Evolutionary conservation across 352 stramenopile species (phyloP).

Genomic region (Globisporangium paroecandrum): DNA sequence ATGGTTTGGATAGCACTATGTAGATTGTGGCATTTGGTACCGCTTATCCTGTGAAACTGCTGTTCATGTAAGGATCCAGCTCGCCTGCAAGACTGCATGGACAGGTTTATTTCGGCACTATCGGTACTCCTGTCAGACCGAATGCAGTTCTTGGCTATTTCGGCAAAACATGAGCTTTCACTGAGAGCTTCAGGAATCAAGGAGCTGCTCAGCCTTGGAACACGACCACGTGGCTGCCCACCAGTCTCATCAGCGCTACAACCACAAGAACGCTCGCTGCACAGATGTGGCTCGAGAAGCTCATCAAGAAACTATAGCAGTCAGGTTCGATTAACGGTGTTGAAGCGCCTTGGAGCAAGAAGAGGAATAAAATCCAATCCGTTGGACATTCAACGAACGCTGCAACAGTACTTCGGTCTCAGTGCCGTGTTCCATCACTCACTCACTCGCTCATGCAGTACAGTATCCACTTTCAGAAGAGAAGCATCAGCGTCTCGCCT

Average conservation of each 20-base stretch:
- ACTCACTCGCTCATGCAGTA: not conserved
- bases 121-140: not conserved
- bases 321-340: not conserved
- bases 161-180: not conserved
- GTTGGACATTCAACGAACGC: not conserved
- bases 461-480: not conserved
- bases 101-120: not conserved
- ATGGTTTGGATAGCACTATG: not conserved
- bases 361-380: not conserved
- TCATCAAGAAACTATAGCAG: not conserved
- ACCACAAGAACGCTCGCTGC: not conserved
- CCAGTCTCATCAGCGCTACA: not conserved
- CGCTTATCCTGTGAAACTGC: not conserved
- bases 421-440: not conserved
- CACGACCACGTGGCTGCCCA: not conserved
- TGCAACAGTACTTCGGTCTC: not conserved
- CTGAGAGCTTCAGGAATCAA: not conserved
- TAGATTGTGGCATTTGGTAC: not conserved
- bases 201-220: not conserved
- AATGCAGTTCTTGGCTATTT: not conserved
- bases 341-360: not conserved
- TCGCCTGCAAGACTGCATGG: not conserved
- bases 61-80: not conserved
- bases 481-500: not conserved
- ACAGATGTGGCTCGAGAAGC: not conserved